phyloP scores from a whole-genome alignment of 257 asterid species.

The Henckelia pumila region DNA sequence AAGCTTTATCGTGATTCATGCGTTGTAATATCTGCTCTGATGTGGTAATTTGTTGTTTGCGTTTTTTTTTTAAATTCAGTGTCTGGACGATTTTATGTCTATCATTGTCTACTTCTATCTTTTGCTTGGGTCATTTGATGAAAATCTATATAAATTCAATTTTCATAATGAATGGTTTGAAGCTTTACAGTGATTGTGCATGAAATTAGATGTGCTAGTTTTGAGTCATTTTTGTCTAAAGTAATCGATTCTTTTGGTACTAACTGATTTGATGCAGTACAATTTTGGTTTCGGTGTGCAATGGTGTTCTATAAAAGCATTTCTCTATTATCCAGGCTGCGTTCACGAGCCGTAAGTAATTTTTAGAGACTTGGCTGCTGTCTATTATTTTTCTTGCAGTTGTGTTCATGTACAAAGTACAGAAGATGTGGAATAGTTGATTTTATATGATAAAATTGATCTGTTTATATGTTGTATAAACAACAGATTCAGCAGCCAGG shows the following conservation, averaged over 20 bases:
- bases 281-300: constrained; percentile 13
- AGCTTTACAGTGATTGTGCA: background rate
- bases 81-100: background rate
- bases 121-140: background rate
- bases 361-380: background rate
- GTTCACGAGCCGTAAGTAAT: constrained; percentile 40
- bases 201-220: background rate
- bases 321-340: constrained; percentile 43
- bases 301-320: constrained; percentile 40
- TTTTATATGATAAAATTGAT: background rate
- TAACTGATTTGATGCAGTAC: constrained; percentile 18
- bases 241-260: background rate
- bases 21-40: background rate
- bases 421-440: background rate
- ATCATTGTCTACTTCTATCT: background rate
- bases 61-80: background rate
- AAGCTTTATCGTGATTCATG: background rate
- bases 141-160: background rate
- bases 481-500: constrained; percentile 61
- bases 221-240: background rate
- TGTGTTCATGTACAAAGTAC: background rate
- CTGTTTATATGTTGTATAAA: background rate
- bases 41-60: background rate
- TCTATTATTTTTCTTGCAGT: background rate
- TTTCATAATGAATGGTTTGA: no score